Conservation (phyloP, 257 asterid genomes). For the Dorcoceras hygrometricum region DNA sequence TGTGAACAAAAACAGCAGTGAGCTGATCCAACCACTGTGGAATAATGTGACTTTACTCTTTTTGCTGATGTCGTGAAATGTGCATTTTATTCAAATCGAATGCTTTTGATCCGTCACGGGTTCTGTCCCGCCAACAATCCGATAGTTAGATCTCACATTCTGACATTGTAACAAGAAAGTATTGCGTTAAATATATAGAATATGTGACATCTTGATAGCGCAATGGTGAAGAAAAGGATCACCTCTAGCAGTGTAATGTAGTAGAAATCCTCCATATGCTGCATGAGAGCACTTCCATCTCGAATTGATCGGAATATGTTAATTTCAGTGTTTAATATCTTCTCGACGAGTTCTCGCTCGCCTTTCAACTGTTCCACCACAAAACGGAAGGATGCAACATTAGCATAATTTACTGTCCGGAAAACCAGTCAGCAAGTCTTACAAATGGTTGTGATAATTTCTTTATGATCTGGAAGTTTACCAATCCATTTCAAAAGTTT, state of each 20-base stretch:
- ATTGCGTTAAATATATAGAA: background rate
- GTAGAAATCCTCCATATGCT: conserved; percentile 98
- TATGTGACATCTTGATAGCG: background rate
- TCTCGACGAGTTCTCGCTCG: conserved; percentile 86
- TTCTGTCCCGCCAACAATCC: conserved; percentile 44
- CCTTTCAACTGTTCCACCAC: conserved; percentile 72
- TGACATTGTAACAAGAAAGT: conserved; percentile 27
- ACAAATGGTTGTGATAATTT: background rate
- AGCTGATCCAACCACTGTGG: background rate
- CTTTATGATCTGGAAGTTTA: background rate
- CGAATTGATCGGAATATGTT: conserved; percentile 86
- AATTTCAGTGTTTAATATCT: conserved; percentile 88
- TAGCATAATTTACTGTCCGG: background rate
- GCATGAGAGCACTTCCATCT: conserved; percentile 99
- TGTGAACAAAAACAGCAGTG: background rate
- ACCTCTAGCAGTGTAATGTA: conserved; percentile 88
- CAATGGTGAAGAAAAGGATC: conserved; percentile 4
- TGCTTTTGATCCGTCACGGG: conserved; percentile 32
- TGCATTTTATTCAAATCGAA: conserved; percentile 28
- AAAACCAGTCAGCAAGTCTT: background rate
- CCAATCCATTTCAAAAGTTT: background rate
- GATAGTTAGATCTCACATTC: conserved; percentile 75
- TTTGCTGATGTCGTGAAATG: background rate
- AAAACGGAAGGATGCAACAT: background rate
- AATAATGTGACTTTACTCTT: background rate